Percentiles rank a stretch among this genome's conserved stretches.
Conservation (phyloP, 2,329 filamentous ascomycete species). For the Magnaporthiopsis poae region DNA sequence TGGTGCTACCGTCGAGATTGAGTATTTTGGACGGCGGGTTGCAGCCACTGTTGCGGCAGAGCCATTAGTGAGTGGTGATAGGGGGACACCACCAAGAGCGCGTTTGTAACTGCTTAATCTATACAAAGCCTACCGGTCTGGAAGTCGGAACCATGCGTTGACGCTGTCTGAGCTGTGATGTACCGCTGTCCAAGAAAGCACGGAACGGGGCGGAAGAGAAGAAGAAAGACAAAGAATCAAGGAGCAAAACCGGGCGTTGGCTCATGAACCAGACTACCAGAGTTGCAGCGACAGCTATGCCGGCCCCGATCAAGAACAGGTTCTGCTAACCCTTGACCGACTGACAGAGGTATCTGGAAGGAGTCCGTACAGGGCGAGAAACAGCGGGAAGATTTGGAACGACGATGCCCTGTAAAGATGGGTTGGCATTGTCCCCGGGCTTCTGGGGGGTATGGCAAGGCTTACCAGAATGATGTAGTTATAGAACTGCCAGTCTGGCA, state of each 20-base stretch:
- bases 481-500: constrained; percentile 35
- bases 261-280: constrained; percentile 18
- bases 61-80: constrained; percentile 23
- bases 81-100: neutral
- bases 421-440: neutral
- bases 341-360: constrained; percentile 14
- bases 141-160: neutral
- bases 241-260: constrained; percentile 9
- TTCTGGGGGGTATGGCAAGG: no score
- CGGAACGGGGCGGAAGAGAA: constrained; percentile 11
- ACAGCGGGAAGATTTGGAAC: constrained; percentile 38
- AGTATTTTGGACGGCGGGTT: constrained; percentile 50
- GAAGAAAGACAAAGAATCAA: neutral
- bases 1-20: constrained; percentile 45
- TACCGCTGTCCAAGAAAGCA: constrained; percentile 15
- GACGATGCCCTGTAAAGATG: constrained; percentile 25
- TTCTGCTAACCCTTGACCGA: constrained; percentile 17
- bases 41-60: constrained; percentile 43
- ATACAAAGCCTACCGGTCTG: no score
- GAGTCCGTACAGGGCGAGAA: constrained; percentile 24
- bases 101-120: neutral
- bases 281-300: constrained; percentile 18
- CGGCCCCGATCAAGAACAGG: constrained; percentile 20
- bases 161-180: constrained; percentile 15
- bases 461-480: constrained; percentile 29